A percentile compares a stretch with the other conserved stretches of the same genome.
These are phyloP conservation scores for Fusarium gaditjirri DNA, from an alignment of 2,329 filamentous ascomycete species.

Conservation along the genomic window DNA sequence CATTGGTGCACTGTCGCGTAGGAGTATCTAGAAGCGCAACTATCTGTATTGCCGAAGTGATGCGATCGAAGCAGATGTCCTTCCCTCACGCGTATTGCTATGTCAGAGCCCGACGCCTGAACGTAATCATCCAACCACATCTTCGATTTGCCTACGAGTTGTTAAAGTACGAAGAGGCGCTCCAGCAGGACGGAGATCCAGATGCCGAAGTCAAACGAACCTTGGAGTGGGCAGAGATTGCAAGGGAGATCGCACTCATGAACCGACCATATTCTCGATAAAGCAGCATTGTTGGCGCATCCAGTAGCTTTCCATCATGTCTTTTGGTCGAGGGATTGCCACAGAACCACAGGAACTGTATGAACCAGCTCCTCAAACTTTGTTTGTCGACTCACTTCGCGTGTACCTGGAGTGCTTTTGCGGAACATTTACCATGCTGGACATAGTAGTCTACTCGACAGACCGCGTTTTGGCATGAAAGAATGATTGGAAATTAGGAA, in stretches of 20 bases:
- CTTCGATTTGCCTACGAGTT: slow-evolving; percentile 94
- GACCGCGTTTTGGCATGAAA: background rate
- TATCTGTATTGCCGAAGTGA: slow-evolving; percentile 99
- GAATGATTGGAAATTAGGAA: background rate
- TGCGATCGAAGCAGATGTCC: slow-evolving; percentile 81
- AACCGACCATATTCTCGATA: slow-evolving; percentile 89
- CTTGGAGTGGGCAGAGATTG: slow-evolving; percentile 89
- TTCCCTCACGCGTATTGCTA: slow-evolving; percentile 97
- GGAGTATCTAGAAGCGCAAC: slow-evolving; percentile 96
- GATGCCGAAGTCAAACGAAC: slow-evolving; percentile 70
- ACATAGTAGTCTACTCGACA: background rate
- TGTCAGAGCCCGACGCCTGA: slow-evolving; percentile 89
- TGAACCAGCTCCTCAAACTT: background rate
- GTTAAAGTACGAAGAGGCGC: slow-evolving; percentile 91
- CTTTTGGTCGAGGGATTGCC: background rate
- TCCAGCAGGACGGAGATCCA: slow-evolving; percentile 65
- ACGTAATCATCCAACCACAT: slow-evolving; percentile 98
- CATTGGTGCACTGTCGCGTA: slow-evolving; percentile 94
- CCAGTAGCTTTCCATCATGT: background rate
- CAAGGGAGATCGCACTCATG: slow-evolving; percentile 92
- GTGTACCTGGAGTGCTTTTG: background rate
- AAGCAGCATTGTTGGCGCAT: background rate
- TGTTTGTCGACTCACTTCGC: background rate
- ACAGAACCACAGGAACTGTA: background rate
- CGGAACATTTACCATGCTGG: background rate